Evolutionary conservation across 2,329 filamentous ascomycete genomes (phyloP), one percentile per base, ranked within the genome.

Genomic region (Alternaria viburni): DNA sequence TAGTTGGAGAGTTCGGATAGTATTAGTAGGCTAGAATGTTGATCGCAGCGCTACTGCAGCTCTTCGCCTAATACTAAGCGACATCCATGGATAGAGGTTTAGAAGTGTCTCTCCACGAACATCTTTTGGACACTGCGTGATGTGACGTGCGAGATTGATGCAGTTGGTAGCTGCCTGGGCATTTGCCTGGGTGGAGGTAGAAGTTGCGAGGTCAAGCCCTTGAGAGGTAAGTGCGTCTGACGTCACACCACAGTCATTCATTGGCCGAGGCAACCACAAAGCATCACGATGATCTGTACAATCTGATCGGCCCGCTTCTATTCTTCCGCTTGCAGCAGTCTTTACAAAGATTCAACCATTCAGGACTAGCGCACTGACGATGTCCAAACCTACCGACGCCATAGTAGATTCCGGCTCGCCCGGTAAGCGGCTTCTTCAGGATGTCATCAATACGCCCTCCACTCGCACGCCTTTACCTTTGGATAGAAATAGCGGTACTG

Each of bases 391-490:
- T 62, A 55, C 41, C 44, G 47, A 46, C 30, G 21, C 59, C 17
- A 57, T 52, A 32, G 30, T 13, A 17, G 36, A 61, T 19, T 30
- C 26, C 45, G 49, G 21, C 17, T 59, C 60, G 26, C 54, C 60
- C 28, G 59, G 66, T 17, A 60, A 59, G 51, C 57, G 55, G 52
- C 58, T 62, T 10, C 59, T 67, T 8, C 46, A 51, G 56, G 69
- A 71, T 55, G 44, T 66, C 21, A 64, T 64, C 26, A 66, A 58
- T 36, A 28, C 70, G 43, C 49, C 56, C 25, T 54, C 64, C 21
- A 46, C 49, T 43, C 61, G 45, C 26, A 43, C 59, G 32, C 61
- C 50, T 23, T 46, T 66, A 44, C 61, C 52, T 11, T 49, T 64
- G 41, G 57, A 61, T 19, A 28, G 43, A 49, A 21, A 66, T n/a